phyloP scores from a whole-genome alignment of 2,329 filamentous ascomycete species.

The Colletotrichum chrysophilum region DNA sequence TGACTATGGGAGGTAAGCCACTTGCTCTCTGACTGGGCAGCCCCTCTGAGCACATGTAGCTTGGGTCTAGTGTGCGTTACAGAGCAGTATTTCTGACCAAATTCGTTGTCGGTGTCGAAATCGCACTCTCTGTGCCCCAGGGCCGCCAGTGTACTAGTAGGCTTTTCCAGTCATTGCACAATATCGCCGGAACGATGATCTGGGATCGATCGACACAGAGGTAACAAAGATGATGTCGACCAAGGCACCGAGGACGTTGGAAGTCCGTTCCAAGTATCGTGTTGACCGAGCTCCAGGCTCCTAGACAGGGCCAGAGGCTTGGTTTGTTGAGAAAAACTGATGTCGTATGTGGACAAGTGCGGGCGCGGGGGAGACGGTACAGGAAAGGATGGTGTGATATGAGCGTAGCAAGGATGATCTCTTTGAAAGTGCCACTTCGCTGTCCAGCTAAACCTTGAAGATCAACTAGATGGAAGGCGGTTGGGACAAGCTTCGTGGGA shows the following conservation, averaged over 20 bases:
- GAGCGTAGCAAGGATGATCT: not conserved
- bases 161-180: not conserved
- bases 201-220: not conserved
- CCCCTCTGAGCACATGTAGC: not conserved
- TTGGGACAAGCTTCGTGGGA: not conserved
- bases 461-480: not conserved
- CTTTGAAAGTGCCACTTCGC: not conserved
- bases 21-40: not conserved
- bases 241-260: not conserved
- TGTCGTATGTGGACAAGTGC: not conserved
- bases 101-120: not conserved
- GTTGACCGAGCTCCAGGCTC: not conserved
- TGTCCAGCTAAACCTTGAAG: not conserved
- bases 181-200: not conserved
- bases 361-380: not conserved
- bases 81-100: not conserved
- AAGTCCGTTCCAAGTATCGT: not conserved
- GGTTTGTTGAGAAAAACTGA: not conserved
- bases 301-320: not conserved
- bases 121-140: not conserved
- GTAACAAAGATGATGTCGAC: not conserved
- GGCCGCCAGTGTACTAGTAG: not conserved
- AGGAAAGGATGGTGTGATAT: not conserved
- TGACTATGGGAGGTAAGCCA: not conserved
- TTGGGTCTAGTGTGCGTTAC: not conserved